phyloP scores from a whole-genome alignment of 768 basidiomycete genomes.

The Udeniomyces megalosporus region DNA sequence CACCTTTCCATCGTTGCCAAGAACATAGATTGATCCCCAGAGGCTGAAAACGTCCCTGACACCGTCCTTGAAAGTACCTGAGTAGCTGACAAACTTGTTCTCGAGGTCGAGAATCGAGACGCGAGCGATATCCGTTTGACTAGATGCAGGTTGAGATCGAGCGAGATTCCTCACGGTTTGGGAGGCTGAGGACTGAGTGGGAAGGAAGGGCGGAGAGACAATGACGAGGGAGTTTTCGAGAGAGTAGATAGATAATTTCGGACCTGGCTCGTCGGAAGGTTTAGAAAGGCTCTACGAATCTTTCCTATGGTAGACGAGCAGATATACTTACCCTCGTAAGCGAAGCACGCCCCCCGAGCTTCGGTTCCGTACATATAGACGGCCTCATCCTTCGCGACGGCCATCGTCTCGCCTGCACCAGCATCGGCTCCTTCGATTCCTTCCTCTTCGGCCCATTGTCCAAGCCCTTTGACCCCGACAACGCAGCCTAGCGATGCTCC shows the following conservation, averaged over 20 bases:
- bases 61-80: slow-evolving; percentile 62
- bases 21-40: slow-evolving; percentile 63
- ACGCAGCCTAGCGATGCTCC: slow-evolving; percentile 75
- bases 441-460: slow-evolving; percentile 33
- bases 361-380: slow-evolving; percentile 71
- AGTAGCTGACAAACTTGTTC: slow-evolving; percentile 77
- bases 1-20: slow-evolving; percentile 33
- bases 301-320: too few species aligned
- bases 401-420: slow-evolving; percentile 38
- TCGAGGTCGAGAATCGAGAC: slow-evolving; percentile 52
- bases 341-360: slow-evolving; percentile 67
- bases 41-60: slow-evolving; percentile 66
- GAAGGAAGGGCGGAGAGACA: slow-evolving; percentile 66
- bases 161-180: slow-evolving; percentile 61
- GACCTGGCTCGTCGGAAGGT: too few species aligned
- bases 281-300: too few species aligned
- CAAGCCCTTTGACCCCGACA: neutral
- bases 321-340: slow-evolving; percentile 60
- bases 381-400: slow-evolving; percentile 80
- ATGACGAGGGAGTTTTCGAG: slow-evolving; percentile 77
- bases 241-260: slow-evolving; percentile 59
- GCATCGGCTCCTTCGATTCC: slow-evolving; percentile 39
- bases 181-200: slow-evolving; percentile 48
- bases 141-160: slow-evolving; percentile 30
- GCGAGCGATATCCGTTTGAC: slow-evolving; percentile 7